Percentiles rank a stretch among this genome's conserved stretches.
These are phyloP conservation scores for Colletotrichum echinochloae DNA, from an alignment of 2,329 filamentous ascomycete genomes.

Conservation along the genomic window DNA sequence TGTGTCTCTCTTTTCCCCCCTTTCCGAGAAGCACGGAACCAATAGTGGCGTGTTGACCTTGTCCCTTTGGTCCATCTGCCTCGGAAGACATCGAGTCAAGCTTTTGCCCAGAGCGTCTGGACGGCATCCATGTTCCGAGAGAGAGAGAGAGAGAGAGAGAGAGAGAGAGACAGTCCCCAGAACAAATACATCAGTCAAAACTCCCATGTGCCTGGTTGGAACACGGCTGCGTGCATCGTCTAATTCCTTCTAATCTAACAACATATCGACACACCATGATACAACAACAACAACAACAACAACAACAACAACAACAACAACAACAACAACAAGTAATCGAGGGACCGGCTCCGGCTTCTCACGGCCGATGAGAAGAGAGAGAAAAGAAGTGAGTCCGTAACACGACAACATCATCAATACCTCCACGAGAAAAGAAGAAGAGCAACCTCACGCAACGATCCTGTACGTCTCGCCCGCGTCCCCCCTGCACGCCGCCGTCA, in stretches of 20 bases:
- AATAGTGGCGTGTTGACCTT: conserved; percentile 7
- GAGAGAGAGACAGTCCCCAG: too few relatives aligned
- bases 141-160: too few relatives aligned
- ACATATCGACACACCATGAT: background rate
- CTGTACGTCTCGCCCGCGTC: conserved; percentile 46
- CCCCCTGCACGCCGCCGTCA: conserved; percentile 47
- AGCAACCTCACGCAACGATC: conserved; percentile 39
- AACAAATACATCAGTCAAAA: too few relatives aligned
- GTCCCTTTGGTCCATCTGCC: background rate
- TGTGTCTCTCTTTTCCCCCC: too few relatives aligned
- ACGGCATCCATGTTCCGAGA: conserved; percentile 3
- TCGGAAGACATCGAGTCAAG: conserved; percentile 18
- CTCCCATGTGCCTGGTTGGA: background rate
- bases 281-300: too few relatives aligned
- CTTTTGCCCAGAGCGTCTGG: conserved; percentile 27
- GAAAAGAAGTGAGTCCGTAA: background rate
- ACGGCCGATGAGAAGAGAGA: conserved; percentile 1
- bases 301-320: too few relatives aligned
- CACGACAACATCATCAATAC: too few relatives aligned
- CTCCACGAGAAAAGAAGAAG: too few relatives aligned
- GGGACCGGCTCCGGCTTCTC: background rate
- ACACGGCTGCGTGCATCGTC: background rate
- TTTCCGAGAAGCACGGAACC: conserved; percentile 1
- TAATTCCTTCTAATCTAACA: background rate
- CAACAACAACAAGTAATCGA: too few relatives aligned